A percentile compares a stretch with the other conserved stretches of the same genome.
These are phyloP conservation scores for Sordariomycetes sp. DNA, from an alignment of 2,329 filamentous ascomycete species.

Conservation along the genomic window DNA sequence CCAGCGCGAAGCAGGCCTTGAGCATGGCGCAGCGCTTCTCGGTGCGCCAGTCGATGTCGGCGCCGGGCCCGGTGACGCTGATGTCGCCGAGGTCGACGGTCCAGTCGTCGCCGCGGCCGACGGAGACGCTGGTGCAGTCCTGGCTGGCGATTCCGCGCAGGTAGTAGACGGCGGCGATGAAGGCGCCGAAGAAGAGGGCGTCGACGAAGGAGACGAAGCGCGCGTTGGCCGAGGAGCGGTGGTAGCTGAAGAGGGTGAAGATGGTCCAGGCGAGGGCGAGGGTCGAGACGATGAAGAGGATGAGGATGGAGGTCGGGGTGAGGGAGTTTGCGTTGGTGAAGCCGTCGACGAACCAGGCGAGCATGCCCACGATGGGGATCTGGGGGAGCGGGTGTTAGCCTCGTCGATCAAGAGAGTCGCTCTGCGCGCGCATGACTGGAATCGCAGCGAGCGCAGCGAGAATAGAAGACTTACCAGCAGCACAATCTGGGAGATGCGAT, in stretches of 20 bases:
- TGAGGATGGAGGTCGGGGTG: slow-evolving; percentile 53
- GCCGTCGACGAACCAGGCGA: slow-evolving; percentile 55
- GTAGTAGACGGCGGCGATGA: slow-evolving; percentile 53
- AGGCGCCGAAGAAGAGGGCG: slow-evolving; percentile 51
- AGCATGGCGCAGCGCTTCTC: slow-evolving; percentile 85
- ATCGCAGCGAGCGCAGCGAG: not conserved
- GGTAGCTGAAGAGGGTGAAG: slow-evolving; percentile 58
- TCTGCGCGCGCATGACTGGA: no score
- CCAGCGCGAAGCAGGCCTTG: slow-evolving; percentile 82
- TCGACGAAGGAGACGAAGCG: slow-evolving; percentile 52
- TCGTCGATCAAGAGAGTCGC: no score
- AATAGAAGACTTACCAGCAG: slow-evolving; percentile 40
- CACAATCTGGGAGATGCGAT: slow-evolving; percentile 52
- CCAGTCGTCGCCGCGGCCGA: slow-evolving; percentile 39
- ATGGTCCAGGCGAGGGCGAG: slow-evolving; percentile 55
- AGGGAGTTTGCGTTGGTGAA: slow-evolving; percentile 47
- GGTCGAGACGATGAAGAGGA: slow-evolving; percentile 59
- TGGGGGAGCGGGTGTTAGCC: slow-evolving; percentile 19
- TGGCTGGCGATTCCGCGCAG: slow-evolving; percentile 49
- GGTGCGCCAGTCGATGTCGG: slow-evolving; percentile 36
- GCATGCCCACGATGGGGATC: slow-evolving; percentile 59
- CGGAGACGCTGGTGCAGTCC: slow-evolving; percentile 59
- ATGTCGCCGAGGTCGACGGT: slow-evolving; percentile 54
- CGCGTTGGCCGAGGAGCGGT: slow-evolving; percentile 52
- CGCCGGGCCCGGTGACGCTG: slow-evolving; percentile 39